Base-by-base conservation (phyloP, 2,329 filamentous ascomycete species). In the Coniochaeta hoffmannii region DNA sequence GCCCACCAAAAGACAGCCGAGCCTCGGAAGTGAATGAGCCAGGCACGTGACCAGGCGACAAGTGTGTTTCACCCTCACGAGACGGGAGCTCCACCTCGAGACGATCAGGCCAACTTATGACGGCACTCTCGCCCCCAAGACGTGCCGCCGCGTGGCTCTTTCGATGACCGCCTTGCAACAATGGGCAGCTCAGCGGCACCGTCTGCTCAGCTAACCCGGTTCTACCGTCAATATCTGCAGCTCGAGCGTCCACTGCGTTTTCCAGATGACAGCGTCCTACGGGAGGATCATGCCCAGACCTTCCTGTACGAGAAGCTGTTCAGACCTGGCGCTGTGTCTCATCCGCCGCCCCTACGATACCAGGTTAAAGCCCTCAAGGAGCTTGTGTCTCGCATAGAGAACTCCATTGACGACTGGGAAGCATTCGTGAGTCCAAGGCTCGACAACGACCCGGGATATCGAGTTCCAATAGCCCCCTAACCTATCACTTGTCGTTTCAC, bases 151-250 rank as follows among this genome's bases (percentile, higher is more conserved):
- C 41, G 12, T 24, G 2, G 6, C 9, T 26, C 6, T 28, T n/a
- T 46, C 41, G 41, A 46, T 46, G 41, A 46, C 22, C 12, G 12
- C 19, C 9, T n/a, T n/a, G 3, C 19, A 1, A 46, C 2, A 28
- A 46, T 46, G 41, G 41, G 41, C 24, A 46, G 41, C 22, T 46
- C 41, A 14, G 41, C 4, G 41, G 22, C 22, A 28, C 22, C 41
- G 4, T 8, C 49, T 32, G 49, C 26, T 34, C 49, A 51, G 49
- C 8, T 53, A 36, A 28, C 30, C 17, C 79, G 82, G 17, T 84
- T 91, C 66, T 85, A 82, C 61, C 79, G 81, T 58, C 91, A 96
- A 67, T 95, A 90, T 66, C 79, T 93, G 32, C 91, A 97, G 68
- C 75, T 92, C 2, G 83, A 92, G 50, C 73, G 76, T 0, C 68